These are phyloP conservation scores for Penicillium sp. DNA, from an alignment of 2,329 filamentous ascomycete species.

Conservation along the genomic window DNA sequence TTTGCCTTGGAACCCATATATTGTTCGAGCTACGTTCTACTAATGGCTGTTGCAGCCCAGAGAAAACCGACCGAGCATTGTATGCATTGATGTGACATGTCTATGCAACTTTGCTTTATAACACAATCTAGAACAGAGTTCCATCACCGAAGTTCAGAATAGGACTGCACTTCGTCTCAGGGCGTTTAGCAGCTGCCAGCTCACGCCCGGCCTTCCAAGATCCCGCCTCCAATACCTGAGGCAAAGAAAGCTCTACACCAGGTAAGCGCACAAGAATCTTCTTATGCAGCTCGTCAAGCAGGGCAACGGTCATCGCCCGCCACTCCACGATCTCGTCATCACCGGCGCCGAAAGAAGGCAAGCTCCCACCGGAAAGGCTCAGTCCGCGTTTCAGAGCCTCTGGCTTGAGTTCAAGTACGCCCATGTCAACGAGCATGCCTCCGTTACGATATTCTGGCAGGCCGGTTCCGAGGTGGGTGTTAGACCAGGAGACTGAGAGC, in stretches of 20 bases:
- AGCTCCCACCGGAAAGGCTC: constrained; percentile 40
- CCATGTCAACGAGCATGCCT: constrained; percentile 62
- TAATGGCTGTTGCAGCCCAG: no score
- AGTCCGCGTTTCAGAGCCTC: constrained; percentile 46
- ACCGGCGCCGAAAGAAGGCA: constrained; percentile 53
- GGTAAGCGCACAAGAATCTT: constrained; percentile 48
- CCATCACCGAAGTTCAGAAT: constrained; percentile 42
- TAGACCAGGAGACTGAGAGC: constrained; percentile 51
- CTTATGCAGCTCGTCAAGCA: constrained; percentile 54
- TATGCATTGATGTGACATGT: no score
- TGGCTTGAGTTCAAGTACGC: constrained; percentile 51
- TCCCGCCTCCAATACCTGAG: constrained; percentile 53
- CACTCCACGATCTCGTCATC: constrained; percentile 64
- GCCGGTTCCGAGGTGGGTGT: constrained; percentile 58
- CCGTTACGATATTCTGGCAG: constrained; percentile 71
- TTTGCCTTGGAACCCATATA: no score
- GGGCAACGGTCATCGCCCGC: constrained; percentile 60
- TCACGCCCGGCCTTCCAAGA: constrained; percentile 51
- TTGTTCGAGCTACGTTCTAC: no score
- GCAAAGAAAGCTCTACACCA: constrained; percentile 43
- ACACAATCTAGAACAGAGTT: constrained; percentile 34
- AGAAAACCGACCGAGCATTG: no score
- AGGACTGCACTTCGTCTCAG: constrained; percentile 36
- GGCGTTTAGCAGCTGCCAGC: constrained; percentile 34
- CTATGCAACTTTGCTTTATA: not conserved